A percentile compares a stretch with the other conserved stretches of the same genome.
phyloP scores from a whole-genome alignment of 176 grass and related monocot species.

The Lolium multiflorum region DNA sequence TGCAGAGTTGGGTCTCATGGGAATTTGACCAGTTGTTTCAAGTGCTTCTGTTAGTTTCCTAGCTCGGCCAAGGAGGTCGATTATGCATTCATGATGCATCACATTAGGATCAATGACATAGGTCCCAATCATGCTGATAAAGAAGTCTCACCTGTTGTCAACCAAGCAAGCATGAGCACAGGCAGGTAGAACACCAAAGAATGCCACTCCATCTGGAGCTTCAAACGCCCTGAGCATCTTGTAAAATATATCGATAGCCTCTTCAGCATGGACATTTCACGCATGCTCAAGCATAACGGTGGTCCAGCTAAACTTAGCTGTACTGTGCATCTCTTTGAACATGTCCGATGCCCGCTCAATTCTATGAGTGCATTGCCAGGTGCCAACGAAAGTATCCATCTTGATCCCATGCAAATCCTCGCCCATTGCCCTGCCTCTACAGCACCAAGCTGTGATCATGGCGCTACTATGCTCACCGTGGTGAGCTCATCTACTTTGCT shows the following conservation, averaged over 20 bases:
- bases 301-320: conserved; percentile 76
- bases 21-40: conserved; percentile 72
- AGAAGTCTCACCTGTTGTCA: conserved; percentile 65
- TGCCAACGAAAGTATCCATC: conserved; percentile 54
- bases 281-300: conserved; percentile 68
- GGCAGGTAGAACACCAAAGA: conserved; percentile 74
- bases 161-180: conserved; percentile 78
- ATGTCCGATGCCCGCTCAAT: conserved; percentile 56
- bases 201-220: conserved; percentile 71
- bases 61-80: conserved; percentile 78
- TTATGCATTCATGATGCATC: conserved; percentile 74
- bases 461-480: conserved; percentile 71
- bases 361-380: conserved; percentile 46
- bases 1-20: conserved; percentile 64
- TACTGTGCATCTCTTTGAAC: conserved; percentile 65
- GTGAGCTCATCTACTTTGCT: conserved; percentile 61
- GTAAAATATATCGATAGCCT: conserved; percentile 73
- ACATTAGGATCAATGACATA: conserved; percentile 66
- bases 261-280: conserved; percentile 58
- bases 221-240: conserved; percentile 62
- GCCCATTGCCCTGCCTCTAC: conserved; percentile 74
- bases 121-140: conserved; percentile 56
- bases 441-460: conserved; percentile 78
- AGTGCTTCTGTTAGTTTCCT: conserved; percentile 72
- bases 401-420: conserved; percentile 72